Percentiles rank a stretch among this genome's conserved stretches.
These are phyloP conservation scores for Fraxinus pennsylvanica DNA, from an alignment of 257 asterid species.

Conservation along the genomic window DNA sequence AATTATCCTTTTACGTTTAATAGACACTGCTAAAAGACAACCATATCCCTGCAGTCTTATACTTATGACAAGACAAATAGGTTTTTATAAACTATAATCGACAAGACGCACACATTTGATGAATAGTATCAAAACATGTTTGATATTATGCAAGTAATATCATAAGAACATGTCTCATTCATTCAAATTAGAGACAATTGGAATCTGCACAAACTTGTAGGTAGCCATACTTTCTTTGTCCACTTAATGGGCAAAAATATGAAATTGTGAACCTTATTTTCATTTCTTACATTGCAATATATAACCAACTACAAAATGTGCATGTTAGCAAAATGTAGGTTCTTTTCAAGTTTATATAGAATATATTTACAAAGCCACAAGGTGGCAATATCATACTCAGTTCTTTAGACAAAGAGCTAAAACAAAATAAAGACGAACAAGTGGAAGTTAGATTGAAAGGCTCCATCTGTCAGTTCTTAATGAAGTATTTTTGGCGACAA, in stretches of 20 bases:
- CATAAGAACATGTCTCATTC: not conserved
- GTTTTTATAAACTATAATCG: not conserved
- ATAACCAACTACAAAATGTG: not conserved
- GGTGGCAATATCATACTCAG: not conserved
- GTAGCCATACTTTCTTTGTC: not conserved
- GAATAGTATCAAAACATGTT: not conserved
- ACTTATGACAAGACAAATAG: not conserved
- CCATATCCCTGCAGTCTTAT: not conserved
- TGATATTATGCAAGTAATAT: not conserved
- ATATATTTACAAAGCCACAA: not conserved
- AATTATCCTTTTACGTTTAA: not conserved
- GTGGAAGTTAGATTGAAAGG: not conserved
- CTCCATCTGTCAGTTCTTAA: not conserved
- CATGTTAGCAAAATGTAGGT: not conserved
- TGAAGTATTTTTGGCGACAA: not conserved
- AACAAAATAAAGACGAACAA: not conserved
- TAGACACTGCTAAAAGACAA: constrained; percentile 16
- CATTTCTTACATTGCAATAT: not conserved
- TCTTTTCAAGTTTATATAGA: constrained; percentile 1
- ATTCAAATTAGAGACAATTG: too few relatives aligned
- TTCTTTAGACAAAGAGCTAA: not conserved
- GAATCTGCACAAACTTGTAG: not conserved
- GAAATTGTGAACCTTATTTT: not conserved
- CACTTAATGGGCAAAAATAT: not conserved
- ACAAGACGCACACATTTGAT: constrained; percentile 5